These are phyloP conservation scores for Circinella umbellata DNA, from an alignment of 371 early-diverging fungal species.

Conservation along the genomic window DNA sequence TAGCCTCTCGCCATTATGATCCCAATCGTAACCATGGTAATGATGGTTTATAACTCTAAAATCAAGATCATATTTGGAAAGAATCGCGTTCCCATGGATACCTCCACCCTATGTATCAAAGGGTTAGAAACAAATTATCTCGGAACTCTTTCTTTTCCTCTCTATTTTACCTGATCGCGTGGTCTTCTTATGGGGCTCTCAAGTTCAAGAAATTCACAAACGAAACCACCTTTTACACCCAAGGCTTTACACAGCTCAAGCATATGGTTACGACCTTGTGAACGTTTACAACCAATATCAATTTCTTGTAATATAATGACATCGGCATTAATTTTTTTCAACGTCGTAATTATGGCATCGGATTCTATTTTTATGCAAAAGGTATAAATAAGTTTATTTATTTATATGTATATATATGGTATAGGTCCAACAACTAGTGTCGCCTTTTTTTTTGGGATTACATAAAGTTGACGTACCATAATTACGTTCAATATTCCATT, in stretches of 20 bases:
- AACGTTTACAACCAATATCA: slow-evolving; percentile 74
- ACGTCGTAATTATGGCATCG: slow-evolving; percentile 56
- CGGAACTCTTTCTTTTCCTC: background rate
- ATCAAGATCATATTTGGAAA: slow-evolving; percentile 68
- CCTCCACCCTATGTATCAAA: slow-evolving; percentile 68
- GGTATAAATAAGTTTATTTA: no score
- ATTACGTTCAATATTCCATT: slow-evolving; percentile 25
- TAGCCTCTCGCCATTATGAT: slow-evolving; percentile 55
- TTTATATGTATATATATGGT: no score
- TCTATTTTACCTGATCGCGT: slow-evolving; percentile 42
- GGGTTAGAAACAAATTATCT: no score
- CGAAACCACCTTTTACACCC: slow-evolving; percentile 68
- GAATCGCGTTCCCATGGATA: slow-evolving; percentile 85
- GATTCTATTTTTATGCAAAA: slow-evolving; percentile 38
- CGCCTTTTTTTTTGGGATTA: background rate
- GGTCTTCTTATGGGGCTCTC: slow-evolving; percentile 59
- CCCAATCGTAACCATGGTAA: slow-evolving; percentile 78
- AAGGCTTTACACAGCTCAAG: slow-evolving; percentile 57
- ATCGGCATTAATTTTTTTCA: slow-evolving; percentile 68
- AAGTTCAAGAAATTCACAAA: slow-evolving; percentile 78
- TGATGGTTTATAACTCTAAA: slow-evolving; percentile 68
- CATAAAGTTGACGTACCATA: slow-evolving; percentile 12
- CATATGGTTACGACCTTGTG: slow-evolving; percentile 67
- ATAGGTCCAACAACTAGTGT: no score
- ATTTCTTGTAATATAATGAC: slow-evolving; percentile 72